phyloP scores from a whole-genome alignment of 345 rosid genomes.

The Pseudoturritis turrita region DNA sequence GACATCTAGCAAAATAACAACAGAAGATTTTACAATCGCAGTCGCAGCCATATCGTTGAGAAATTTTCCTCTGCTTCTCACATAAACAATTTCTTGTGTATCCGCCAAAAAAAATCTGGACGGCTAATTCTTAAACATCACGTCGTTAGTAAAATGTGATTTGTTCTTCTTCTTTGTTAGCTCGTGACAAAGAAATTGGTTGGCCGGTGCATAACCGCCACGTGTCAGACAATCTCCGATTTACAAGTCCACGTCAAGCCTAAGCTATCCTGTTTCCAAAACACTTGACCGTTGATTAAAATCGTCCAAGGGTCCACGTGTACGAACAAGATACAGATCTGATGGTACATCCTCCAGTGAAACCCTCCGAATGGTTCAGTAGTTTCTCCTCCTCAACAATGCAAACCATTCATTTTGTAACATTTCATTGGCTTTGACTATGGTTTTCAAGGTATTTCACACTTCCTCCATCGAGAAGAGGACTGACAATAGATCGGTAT shows the following conservation, averaged over 20 bases:
- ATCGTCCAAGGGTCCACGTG: conserved; percentile 19
- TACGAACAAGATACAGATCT: neutral
- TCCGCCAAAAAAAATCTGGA: neutral
- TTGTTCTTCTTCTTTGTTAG: neutral
- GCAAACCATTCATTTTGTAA: neutral
- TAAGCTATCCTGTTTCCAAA: neutral
- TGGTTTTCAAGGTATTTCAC: neutral
- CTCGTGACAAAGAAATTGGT: conserved; percentile 23
- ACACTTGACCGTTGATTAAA: conserved; percentile 14
- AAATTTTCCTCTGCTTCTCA: neutral
- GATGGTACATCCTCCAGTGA: neutral
- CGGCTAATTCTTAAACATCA: neutral
- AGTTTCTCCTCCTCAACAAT: neutral
- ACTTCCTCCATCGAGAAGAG: conserved; percentile 36
- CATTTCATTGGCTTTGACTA: neutral
- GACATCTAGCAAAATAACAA: neutral
- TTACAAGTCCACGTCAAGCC: conserved; percentile 12
- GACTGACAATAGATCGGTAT: conserved; percentile 33
- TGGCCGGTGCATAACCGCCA: conserved; percentile 19
- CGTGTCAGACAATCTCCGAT: conserved; percentile 10
- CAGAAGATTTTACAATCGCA: neutral
- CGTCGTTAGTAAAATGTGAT: neutral
- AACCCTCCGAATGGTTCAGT: neutral
- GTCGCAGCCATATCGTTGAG: neutral
- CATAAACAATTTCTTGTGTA: neutral